Conservation (phyloP, 2,329 filamentous ascomycete genomes). For the Aspergillus sp. region DNA sequence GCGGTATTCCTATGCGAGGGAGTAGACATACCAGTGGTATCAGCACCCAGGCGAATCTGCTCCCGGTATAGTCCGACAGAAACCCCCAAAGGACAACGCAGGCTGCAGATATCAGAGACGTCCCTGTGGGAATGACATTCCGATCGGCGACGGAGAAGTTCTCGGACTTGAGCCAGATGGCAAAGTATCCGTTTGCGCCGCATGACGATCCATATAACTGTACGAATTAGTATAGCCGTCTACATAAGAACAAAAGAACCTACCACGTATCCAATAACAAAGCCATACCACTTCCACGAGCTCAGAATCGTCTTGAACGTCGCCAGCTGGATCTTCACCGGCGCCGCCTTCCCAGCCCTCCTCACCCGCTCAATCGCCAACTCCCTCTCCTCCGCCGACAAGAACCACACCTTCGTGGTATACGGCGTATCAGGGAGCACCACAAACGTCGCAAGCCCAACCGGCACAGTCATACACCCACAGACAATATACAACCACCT, state of each 20-base stretch:
- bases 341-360: background rate
- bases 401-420: background rate
- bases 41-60: conserved; percentile 19
- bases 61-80: conserved; percentile 14
- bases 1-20: too few relatives aligned
- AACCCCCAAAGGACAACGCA: conserved; percentile 19
- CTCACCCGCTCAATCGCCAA: background rate
- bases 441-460: background rate
- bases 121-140: conserved; percentile 23
- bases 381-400: background rate
- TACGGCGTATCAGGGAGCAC: background rate
- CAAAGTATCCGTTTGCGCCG: conserved; percentile 22
- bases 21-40: conserved; percentile 15
- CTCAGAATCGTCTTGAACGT: background rate
- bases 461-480: conserved; percentile 1
- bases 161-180: conserved; percentile 21
- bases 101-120: conserved; percentile 14
- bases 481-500: conserved; percentile 4
- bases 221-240: background rate
- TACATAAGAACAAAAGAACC: conserved; percentile 4
- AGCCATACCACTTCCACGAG: conserved; percentile 25
- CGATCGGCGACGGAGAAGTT: conserved; percentile 22
- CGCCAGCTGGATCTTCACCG: background rate
- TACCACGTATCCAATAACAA: conserved; percentile 29
- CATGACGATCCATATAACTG: conserved; percentile 29